Evolutionary conservation across 2,329 filamentous ascomycete species (phyloP), one percentile per base, ranked within the genome.

Genomic region (Graphilbum sp.): DNA sequence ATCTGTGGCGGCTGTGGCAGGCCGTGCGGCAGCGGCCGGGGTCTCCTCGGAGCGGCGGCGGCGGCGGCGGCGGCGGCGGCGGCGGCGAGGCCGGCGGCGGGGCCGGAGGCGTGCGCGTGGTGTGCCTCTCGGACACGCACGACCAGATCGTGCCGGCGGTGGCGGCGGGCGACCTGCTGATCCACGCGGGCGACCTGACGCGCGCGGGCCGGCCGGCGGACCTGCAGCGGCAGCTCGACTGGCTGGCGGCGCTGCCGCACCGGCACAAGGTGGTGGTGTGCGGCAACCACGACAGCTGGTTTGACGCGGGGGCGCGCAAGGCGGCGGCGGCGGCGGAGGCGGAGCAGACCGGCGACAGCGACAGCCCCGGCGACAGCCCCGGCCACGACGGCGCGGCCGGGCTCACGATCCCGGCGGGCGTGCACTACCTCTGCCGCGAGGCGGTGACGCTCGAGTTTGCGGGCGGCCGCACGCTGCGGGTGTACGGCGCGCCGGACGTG

Each of bases 61-160:
- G n/a, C n/a, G n/a, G n/a, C n/a, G n/a, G n/a, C n/a, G n/a, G n/a
- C n/a, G n/a, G n/a, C n/a, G n/a, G n/a, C n/a, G n/a, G n/a, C n/a
- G n/a, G n/a, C n/a, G n/a, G n/a, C n/a, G n/a, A n/a, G n/a, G n/a
- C n/a, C n/a, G n/a, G n/a, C n/a, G n/a, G n/a, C n/a, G n/a, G n/a
- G 24, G 24, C 24, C 7, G 12, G 13, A 6, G 12, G 4, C 7
- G 72, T 95, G 51, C 75, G 76, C 42, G 68, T 95, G 20, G 82
- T 95, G 45, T 93, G 84, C 58, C 74, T 95, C 45, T 88, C 85
- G 10, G 88, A 95, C 59, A 95, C 88, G 0, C 88, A 95, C 59
- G 74, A 72, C 42, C 64, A 69, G 32, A 65, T 66, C 10, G 60
- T 72, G 8, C 48, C 56, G 16, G 48, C 64, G n/a, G 64, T 92